These are phyloP conservation scores for Lactifluus rugatus DNA, from an alignment of 768 basidiomycete genomes.

Conservation along the genomic window DNA sequence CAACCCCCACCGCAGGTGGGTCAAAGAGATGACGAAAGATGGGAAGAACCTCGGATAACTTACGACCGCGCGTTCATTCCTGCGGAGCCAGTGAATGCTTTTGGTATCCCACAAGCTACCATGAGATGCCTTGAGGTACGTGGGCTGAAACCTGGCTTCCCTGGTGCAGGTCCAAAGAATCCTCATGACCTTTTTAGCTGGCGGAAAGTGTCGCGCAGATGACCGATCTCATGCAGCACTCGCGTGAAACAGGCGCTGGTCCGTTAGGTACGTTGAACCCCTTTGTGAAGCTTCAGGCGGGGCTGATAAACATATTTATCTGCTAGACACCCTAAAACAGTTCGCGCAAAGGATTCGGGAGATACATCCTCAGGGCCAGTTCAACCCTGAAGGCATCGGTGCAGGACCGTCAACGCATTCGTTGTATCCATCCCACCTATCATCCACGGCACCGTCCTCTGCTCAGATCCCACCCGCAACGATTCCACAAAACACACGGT, in stretches of 20 bases:
- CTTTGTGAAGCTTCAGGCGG: slow-evolving; percentile 8
- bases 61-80: slow-evolving; percentile 62
- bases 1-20: slow-evolving; percentile 9
- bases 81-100: slow-evolving; percentile 77
- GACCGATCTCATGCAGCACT: slow-evolving; percentile 65
- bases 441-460: slow-evolving; percentile 15
- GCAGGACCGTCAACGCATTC: slow-evolving; percentile 16
- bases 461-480: slow-evolving; percentile 32
- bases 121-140: slow-evolving; percentile 80
- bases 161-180: slow-evolving; percentile 6
- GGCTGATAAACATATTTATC: not conserved
- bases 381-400: slow-evolving; percentile 11
- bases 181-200: slow-evolving; percentile 34
- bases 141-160: slow-evolving; percentile 5
- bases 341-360: slow-evolving; percentile 33
- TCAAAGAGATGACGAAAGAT: slow-evolving; percentile 43
- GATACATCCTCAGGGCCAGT: slow-evolving; percentile 13
- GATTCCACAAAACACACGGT: slow-evolving; percentile 23
- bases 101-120: slow-evolving; percentile 81
- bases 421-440: slow-evolving; percentile 11
- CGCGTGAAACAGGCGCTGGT: slow-evolving; percentile 44
- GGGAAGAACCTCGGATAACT: slow-evolving; percentile 51
- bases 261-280: slow-evolving; percentile 49
- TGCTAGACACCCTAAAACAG: slow-evolving; percentile 34
- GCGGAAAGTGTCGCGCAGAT: slow-evolving; percentile 77